Conservation (phyloP, 2,329 filamentous ascomycete genomes). For the Hymenoscyphus salicellus region DNA sequence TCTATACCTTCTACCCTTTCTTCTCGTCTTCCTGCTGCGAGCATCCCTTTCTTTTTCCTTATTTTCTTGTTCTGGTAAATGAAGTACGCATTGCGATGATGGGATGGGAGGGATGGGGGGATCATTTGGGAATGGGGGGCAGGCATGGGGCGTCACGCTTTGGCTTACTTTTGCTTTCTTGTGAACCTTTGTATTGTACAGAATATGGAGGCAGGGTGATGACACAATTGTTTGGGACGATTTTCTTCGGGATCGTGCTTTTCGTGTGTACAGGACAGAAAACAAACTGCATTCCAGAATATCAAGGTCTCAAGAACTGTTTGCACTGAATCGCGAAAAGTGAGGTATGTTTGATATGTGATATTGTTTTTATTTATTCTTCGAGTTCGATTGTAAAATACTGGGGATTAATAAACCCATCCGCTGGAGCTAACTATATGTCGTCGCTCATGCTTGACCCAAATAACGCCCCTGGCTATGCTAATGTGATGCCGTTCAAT, state of each 20-base stretch:
- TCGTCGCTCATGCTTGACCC: background rate
- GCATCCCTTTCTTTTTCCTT: constrained; percentile 1
- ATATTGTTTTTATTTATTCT: background rate
- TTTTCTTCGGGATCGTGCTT: background rate
- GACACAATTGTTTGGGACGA: background rate
- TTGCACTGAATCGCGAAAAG: background rate
- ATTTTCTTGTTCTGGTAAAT: constrained; percentile 4
- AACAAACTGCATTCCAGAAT: background rate
- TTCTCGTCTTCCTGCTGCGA: background rate
- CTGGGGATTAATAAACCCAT: background rate
- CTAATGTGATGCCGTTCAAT: constrained; percentile 12
- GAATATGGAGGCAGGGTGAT: background rate
- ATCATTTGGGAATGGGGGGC: constrained; percentile 1
- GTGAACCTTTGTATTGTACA: constrained; percentile 3
- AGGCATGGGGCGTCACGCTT: background rate
- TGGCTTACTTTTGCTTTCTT: background rate
- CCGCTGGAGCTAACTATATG: background rate
- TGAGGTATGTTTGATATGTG: background rate
- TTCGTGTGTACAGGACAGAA: background rate
- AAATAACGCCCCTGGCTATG: constrained; percentile 5
- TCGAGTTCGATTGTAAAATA: background rate
- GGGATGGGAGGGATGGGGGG: background rate
- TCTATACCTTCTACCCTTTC: constrained; percentile 4
- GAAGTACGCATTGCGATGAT: background rate
- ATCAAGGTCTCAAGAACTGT: background rate